phyloP scores from a whole-genome alignment of 163 green algal genomes.

The Chlorella variabilis region DNA sequence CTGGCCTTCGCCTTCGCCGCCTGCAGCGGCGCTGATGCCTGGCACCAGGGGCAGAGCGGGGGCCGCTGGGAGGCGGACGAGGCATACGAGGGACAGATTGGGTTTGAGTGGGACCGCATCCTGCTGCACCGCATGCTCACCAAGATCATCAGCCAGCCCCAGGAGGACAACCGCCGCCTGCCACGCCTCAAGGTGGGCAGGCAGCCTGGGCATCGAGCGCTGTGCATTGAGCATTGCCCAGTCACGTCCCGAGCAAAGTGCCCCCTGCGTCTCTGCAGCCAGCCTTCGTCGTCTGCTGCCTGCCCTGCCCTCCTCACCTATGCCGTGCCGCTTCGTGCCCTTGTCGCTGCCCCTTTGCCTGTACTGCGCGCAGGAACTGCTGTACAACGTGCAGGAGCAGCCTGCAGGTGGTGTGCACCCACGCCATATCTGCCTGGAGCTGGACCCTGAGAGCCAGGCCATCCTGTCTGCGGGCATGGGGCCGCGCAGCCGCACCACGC shows the following conservation, averaged over 20 bases:
- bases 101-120: slow-evolving; percentile 61
- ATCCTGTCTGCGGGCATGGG: slow-evolving; percentile 52
- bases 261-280: too few species aligned
- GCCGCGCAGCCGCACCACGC: slow-evolving; percentile 19
- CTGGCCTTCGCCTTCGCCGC: background rate
- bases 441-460: slow-evolving; percentile 48
- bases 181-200: slow-evolving; percentile 45
- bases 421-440: slow-evolving; percentile 54
- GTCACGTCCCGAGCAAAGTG: too few species aligned
- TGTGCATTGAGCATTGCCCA: background rate
- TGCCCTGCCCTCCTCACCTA: too few species aligned
- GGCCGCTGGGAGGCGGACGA: slow-evolving; percentile 60
- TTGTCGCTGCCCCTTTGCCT: background rate
- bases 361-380: slow-evolving; percentile 39
- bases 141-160: slow-evolving; percentile 57
- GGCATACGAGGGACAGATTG: slow-evolving; percentile 61
- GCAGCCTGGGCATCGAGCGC: too few species aligned
- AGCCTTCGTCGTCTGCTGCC: too few species aligned
- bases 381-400: slow-evolving; percentile 51
- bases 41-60: slow-evolving; percentile 41
- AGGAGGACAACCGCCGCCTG: slow-evolving; percentile 36
- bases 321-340: too few species aligned
- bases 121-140: slow-evolving; percentile 56
- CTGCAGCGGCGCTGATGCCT: slow-evolving; percentile 69
- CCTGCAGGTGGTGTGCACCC: slow-evolving; percentile 47